A percentile compares a stretch with the other conserved stretches of the same genome.
phyloP scores from a whole-genome alignment of 2,329 filamentous ascomycete species.

The Penicillium paneum region DNA sequence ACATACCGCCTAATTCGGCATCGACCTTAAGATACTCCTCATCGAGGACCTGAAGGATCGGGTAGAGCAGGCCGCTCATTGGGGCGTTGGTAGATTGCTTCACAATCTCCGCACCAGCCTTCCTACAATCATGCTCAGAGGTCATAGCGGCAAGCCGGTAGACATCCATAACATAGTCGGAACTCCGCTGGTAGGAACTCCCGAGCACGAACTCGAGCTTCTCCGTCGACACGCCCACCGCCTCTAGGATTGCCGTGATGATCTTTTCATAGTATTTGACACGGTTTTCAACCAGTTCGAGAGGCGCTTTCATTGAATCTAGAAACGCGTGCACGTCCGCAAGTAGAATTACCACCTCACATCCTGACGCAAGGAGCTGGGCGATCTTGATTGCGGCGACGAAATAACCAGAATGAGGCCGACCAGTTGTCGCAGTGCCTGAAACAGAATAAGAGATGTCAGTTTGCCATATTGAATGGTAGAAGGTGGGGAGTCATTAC shows the following conservation, averaged over 20 bases:
- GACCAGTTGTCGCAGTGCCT: constrained; percentile 68
- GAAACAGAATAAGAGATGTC: neutral
- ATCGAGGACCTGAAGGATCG: constrained; percentile 84
- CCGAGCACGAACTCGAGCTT: constrained; percentile 81
- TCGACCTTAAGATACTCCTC: constrained; percentile 87
- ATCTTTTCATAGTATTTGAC: constrained; percentile 78
- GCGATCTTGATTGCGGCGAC: constrained; percentile 79
- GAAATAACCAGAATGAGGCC: constrained; percentile 5
- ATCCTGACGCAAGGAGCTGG: constrained; percentile 79
- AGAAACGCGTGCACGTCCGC: constrained; percentile 59
- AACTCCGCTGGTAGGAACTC: constrained; percentile 67
- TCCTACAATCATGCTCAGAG: constrained; percentile 75
- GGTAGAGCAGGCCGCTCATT: constrained; percentile 62
- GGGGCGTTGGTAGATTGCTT: constrained; percentile 81
- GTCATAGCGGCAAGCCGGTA: constrained; percentile 65
- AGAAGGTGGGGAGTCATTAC: constrained; percentile 13
- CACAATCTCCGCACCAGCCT: constrained; percentile 88
- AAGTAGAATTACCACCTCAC: constrained; percentile 74
- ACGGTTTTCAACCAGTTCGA: constrained; percentile 79
- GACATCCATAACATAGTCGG: constrained; percentile 82
- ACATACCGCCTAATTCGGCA: constrained; percentile 72
- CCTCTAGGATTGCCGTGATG: constrained; percentile 70
- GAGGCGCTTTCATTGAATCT: constrained; percentile 65
- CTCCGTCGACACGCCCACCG: constrained; percentile 74
- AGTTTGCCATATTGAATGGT: neutral